Evolutionary conservation across 345 rosid species (phyloP).

Genomic region (Bruguiera gymnorhiza): DNA sequence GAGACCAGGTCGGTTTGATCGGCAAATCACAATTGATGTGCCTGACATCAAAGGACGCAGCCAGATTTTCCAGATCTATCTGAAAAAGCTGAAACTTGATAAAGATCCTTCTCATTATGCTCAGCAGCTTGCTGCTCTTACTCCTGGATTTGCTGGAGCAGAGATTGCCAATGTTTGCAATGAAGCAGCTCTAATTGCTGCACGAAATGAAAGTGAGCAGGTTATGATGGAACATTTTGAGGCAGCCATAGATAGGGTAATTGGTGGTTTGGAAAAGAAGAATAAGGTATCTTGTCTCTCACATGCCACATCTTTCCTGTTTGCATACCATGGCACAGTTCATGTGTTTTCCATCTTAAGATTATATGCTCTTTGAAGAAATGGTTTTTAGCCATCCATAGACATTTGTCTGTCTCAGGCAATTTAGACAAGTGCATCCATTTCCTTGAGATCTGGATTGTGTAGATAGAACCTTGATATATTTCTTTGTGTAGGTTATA

Average conservation of each 20-base stretch:
- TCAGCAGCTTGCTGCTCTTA: slow-evolving; percentile 86
- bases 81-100: slow-evolving; percentile 81
- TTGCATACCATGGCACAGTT: background rate
- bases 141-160: slow-evolving; percentile 98
- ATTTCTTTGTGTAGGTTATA: slow-evolving; percentile 50
- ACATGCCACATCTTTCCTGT: background rate
- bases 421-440: background rate
- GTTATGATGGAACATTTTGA: slow-evolving; percentile 87
- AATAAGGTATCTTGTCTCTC: slow-evolving; percentile 52
- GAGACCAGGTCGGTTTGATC: slow-evolving; percentile 91
- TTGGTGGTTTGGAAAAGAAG: slow-evolving; percentile 98
- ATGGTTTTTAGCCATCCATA: background rate
- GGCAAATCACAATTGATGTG: slow-evolving; percentile 81
- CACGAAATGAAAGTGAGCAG: slow-evolving; percentile 50
- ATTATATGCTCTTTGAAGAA: background rate
- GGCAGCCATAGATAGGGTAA: slow-evolving; percentile 89
- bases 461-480: background rate
- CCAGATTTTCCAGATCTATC: slow-evolving; percentile 79
- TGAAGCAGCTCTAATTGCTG: slow-evolving; percentile 93
- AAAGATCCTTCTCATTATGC: slow-evolving; percentile 72
- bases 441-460: background rate
- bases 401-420: background rate
- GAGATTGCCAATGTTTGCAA: slow-evolving; percentile 96
- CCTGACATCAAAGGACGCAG: slow-evolving; percentile 92
- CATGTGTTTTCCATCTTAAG: background rate